A percentile compares a stretch with the other conserved stretches of the same genome.
phyloP scores from a whole-genome alignment of 2,329 filamentous ascomycete species.

The Thielaviopsis musarum region DNA sequence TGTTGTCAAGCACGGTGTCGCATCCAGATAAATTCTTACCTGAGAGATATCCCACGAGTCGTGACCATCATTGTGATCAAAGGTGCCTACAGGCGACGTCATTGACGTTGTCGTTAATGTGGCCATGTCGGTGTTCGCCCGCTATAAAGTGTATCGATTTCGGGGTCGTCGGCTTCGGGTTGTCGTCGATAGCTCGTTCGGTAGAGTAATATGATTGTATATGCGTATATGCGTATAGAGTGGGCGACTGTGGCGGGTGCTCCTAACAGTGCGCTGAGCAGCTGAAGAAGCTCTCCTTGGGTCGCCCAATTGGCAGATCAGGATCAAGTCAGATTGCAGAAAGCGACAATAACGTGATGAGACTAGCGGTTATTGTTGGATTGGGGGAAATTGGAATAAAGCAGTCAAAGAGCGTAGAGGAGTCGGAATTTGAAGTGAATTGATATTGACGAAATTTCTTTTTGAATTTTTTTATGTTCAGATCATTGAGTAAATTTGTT shows the following conservation, averaged over 20 bases:
- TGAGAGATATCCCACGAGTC: background rate
- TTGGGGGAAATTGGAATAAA: background rate
- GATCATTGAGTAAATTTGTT: background rate
- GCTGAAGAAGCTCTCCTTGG: slow-evolving; percentile 6
- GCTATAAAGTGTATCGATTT: background rate
- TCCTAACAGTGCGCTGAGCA: slow-evolving; percentile 7
- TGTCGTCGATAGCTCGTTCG: background rate
- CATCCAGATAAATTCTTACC: background rate
- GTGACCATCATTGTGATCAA: background rate
- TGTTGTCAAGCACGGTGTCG: background rate
- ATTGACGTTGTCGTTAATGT: background rate
- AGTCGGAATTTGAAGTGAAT: background rate
- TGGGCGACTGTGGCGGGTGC: slow-evolving; percentile 7
- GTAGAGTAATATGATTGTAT: background rate
- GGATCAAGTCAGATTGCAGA: background rate
- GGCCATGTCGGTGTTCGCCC: background rate
- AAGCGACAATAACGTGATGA: background rate
- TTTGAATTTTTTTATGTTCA: background rate
- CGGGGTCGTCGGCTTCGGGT: background rate
- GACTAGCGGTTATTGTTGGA: background rate
- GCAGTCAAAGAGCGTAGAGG: background rate
- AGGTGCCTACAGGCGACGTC: background rate
- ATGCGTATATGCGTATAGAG: background rate
- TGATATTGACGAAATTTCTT: background rate
- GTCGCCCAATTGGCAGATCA: slow-evolving; percentile 4